Evolutionary conservation across 352 stramenopile species (phyloP), one percentile per base, ranked within the genome.

Genomic region (Poterioochromonas sp.): DNA sequence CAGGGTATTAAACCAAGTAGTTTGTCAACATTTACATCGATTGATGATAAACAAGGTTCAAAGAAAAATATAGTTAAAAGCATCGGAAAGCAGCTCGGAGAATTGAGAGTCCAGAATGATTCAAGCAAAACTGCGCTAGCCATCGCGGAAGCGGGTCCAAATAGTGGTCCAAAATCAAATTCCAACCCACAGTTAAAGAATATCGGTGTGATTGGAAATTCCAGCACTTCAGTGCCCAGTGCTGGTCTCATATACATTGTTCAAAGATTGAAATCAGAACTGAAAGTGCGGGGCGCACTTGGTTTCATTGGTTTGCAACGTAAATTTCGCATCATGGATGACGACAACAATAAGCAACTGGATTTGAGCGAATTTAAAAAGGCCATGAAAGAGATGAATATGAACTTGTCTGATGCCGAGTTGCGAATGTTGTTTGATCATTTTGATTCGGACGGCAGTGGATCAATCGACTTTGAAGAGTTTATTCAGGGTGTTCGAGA

Each of bases 231-330:
- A 41, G n/a, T 44, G 15, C 43, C 71, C 20, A 63, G 3, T 68
- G 5, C 47, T 15, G 71, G 71, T 35, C 34, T 78, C 1, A 12
- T 20, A 22, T 29, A 41, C 1, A 78, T 78, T 49, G 70, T 78
- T 8, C 26, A 35, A 34, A 78, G 32, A 44, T 18, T 78, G n/a
- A 78, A 78, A 43, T 12, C 32, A 34, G 11, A 83, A 8, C 79
- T 94, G 5, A 88, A 90, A 70, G 78, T 83, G 34, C 83, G 88
- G 51, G 88, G 88, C 26, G 86, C 85, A 0, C 81, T 84, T 22
- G 89, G 90, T 0, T 93, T 95, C 51, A 90, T 90, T 69, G 87
- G 86, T 5, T 81, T 95, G n/a, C 90, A 83, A 65, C 87, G 90
- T 53, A 87, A 88, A 65, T 92, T 95, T 71, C 87, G 87, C 1